These are phyloP conservation scores for Penicillium verrucosum DNA, from an alignment of 2,329 filamentous ascomycete species.

Conservation along the genomic window DNA sequence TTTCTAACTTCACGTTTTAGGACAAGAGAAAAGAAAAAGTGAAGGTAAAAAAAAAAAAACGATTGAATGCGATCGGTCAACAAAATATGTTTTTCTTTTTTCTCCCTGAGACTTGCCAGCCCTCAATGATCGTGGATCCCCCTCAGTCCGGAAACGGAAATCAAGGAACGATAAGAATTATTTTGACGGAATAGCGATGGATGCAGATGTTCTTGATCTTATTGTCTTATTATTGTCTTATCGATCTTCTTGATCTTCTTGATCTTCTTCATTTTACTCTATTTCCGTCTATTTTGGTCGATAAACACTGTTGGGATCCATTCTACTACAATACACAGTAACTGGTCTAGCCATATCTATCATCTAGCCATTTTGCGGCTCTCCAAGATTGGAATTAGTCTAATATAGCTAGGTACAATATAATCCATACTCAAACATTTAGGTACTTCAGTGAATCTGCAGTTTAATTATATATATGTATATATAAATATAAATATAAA, in stretches of 20 bases:
- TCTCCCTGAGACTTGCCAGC: slow-evolving; percentile 3
- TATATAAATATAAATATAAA: too few species aligned
- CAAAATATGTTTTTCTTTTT: neutral
- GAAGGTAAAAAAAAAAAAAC: neutral
- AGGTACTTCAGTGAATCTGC: too few species aligned
- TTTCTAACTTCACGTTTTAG: neutral
- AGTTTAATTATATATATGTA: too few species aligned
- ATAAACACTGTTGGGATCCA: neutral
- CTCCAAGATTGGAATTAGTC: neutral
- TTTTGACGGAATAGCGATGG: slow-evolving; percentile 6
- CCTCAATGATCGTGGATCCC: slow-evolving; percentile 34
- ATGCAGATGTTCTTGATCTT: slow-evolving; percentile 7
- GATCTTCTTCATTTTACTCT: neutral
- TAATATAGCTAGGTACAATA: too few species aligned
- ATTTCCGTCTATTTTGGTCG: neutral
- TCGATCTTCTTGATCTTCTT: neutral
- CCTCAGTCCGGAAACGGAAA: slow-evolving; percentile 37
- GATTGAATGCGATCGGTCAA: slow-evolving; percentile 7
- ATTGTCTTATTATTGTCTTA: neutral
- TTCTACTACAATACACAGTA: neutral
- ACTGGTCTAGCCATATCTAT: neutral
- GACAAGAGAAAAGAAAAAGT: neutral
- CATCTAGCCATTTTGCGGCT: neutral
- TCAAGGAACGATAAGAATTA: slow-evolving; percentile 21
- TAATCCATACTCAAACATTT: too few species aligned